phyloP scores from a whole-genome alignment of 306 rosid genomes.

The Casuarina cunninghamiana region DNA sequence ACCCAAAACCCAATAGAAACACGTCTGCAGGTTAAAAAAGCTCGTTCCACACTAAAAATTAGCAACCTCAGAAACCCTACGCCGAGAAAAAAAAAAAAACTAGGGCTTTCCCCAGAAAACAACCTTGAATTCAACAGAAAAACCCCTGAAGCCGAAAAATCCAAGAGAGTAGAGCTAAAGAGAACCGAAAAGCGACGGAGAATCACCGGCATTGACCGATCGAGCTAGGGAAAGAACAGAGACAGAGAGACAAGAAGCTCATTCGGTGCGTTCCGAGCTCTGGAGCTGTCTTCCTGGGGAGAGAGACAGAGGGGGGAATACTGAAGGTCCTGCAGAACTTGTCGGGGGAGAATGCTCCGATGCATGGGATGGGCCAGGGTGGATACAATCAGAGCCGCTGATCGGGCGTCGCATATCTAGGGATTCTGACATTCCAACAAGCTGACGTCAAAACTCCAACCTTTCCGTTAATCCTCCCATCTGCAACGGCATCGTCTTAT shows the following conservation, averaged over 20 bases:
- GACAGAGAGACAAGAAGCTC: slow-evolving; percentile 20
- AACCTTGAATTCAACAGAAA: slow-evolving; percentile 3
- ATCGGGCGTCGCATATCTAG: too few species aligned
- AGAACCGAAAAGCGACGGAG: slow-evolving; percentile 18
- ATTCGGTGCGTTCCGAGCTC: slow-evolving; percentile 26
- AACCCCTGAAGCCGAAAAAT: background rate
- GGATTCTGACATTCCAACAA: too few species aligned
- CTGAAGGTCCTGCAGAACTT: slow-evolving; percentile 46
- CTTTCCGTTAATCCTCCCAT: too few species aligned
- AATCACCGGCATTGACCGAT: slow-evolving; percentile 72
- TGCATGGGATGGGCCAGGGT: too few species aligned
- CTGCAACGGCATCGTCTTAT: too few species aligned
- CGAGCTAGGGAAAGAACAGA: slow-evolving; percentile 39
- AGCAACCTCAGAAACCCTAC: slow-evolving; percentile 29
- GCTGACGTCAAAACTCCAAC: too few species aligned
- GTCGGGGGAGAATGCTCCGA: slow-evolving; percentile 9
- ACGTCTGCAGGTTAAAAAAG: background rate
- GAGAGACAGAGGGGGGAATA: slow-evolving; percentile 15
- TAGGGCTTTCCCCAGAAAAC: slow-evolving; percentile 49
- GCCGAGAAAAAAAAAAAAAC: slow-evolving; percentile 10
- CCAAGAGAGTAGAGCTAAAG: slow-evolving; percentile 12
- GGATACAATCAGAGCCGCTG: too few species aligned
- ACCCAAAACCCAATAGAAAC: slow-evolving; percentile 9
- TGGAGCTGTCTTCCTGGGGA: slow-evolving; percentile 34
- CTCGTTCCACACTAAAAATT: slow-evolving; percentile 2